These are phyloP conservation scores for Ceratocystis huliohia DNA, from an alignment of 2,329 filamentous ascomycete genomes.

Conservation along the genomic window DNA sequence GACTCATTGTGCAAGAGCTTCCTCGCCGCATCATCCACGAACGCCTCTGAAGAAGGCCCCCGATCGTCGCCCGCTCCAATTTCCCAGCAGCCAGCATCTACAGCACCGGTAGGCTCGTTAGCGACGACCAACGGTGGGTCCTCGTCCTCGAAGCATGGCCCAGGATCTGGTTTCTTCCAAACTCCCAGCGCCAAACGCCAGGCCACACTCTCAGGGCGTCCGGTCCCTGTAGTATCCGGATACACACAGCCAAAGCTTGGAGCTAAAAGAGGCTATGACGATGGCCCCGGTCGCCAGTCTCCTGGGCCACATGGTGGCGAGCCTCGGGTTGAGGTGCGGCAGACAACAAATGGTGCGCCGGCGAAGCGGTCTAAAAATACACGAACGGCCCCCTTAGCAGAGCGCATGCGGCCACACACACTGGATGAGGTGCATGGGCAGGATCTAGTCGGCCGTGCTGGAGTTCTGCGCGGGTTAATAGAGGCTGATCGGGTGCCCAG, in stretches of 20 bases:
- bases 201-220: conserved; percentile 25
- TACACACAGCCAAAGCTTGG: conserved; percentile 5
- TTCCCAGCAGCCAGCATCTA: conserved; percentile 20
- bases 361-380: conserved; percentile 55
- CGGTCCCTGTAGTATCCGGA: background rate
- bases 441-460: conserved; percentile 71
- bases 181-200: conserved; percentile 47
- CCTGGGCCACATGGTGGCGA: background rate
- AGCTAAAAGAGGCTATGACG: conserved; percentile 40
- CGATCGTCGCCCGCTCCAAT: conserved; percentile 15
- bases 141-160: conserved; percentile 25
- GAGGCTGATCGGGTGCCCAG: conserved; percentile 76
- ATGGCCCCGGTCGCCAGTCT: conserved; percentile 34
- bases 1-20: conserved; percentile 67
- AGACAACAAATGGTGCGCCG: conserved; percentile 14
- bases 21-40: conserved; percentile 36
- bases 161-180: conserved; percentile 48
- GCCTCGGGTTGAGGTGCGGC: background rate
- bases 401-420: conserved; percentile 77
- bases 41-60: background rate
- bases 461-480: conserved; percentile 77
- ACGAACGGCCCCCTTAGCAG: conserved; percentile 70
- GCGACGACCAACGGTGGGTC: background rate
- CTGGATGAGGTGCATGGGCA: conserved; percentile 85
- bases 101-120: background rate